A percentile compares a stretch with the other conserved stretches of the same genome.
These are phyloP conservation scores for Nakaseomyces kungkrabaensis DNA, from an alignment of 1,139 yeast genomes.

Conservation along the genomic window DNA sequence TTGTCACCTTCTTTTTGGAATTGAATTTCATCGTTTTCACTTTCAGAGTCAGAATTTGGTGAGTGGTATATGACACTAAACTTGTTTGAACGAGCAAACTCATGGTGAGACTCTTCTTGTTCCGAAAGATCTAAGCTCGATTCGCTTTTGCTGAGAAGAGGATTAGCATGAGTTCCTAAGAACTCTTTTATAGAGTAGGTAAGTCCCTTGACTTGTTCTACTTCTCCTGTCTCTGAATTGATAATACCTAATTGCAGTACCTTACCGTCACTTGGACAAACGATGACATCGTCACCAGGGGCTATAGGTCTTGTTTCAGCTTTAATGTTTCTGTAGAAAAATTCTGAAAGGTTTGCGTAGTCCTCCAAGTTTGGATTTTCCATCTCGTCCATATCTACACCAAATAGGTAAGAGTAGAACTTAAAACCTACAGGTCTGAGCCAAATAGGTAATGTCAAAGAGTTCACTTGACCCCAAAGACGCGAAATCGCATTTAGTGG, in stretches of 20 bases:
- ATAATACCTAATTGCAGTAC: slow-evolving; percentile 79
- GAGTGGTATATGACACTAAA: slow-evolving; percentile 29
- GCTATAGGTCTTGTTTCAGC: slow-evolving; percentile 78
- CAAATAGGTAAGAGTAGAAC: slow-evolving; percentile 71
- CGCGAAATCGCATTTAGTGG: slow-evolving; percentile 89
- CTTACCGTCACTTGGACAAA: slow-evolving; percentile 91
- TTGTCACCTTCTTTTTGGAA: slow-evolving; percentile 55
- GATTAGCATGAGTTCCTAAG: slow-evolving; percentile 48
- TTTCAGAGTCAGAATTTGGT: not conserved
- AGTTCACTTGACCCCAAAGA: slow-evolving; percentile 88
- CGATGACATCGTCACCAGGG: slow-evolving; percentile 46
- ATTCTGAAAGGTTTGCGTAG: slow-evolving; percentile 77
- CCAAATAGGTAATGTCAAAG: slow-evolving; percentile 79
- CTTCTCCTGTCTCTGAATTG: slow-evolving; percentile 58
- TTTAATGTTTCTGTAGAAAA: slow-evolving; percentile 74
- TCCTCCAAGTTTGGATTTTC: slow-evolving; percentile 67
- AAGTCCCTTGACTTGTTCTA: slow-evolving; percentile 95
- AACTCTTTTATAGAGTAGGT: slow-evolving; percentile 86
- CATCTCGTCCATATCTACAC: slow-evolving; percentile 84
- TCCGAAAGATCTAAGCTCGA: slow-evolving; percentile 22
- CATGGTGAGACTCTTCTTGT: slow-evolving; percentile 49
- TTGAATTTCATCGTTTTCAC: slow-evolving; percentile 33
- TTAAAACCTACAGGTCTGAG: slow-evolving; percentile 73
- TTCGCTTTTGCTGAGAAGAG: slow-evolving; percentile 23
- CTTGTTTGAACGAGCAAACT: slow-evolving; percentile 72